These are phyloP conservation scores for Byssothecium circinans DNA, from an alignment of 2,329 filamentous ascomycete species.

Conservation along the genomic window DNA sequence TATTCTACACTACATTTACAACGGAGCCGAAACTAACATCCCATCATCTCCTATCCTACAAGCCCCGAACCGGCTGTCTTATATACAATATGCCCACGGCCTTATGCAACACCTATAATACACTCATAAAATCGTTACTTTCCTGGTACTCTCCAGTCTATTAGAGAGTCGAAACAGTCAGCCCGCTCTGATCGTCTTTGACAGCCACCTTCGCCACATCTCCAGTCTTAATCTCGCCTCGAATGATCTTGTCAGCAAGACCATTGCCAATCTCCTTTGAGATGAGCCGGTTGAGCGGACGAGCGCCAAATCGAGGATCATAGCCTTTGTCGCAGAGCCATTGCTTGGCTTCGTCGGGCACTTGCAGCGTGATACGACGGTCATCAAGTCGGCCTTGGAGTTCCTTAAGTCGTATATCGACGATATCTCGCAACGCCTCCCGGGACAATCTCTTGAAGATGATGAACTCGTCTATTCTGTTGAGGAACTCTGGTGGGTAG, in stretches of 20 bases:
- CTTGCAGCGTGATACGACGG: constrained; percentile 74
- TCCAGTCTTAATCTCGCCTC: constrained; percentile 75
- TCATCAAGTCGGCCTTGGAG: constrained; percentile 82
- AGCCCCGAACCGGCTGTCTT: neutral
- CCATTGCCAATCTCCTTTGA: constrained; percentile 86
- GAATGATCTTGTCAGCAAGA: constrained; percentile 88
- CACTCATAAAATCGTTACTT: neutral
- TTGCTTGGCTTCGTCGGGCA: constrained; percentile 70
- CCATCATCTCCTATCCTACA: neutral
- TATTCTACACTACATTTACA: too few relatives aligned
- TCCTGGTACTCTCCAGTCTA: neutral
- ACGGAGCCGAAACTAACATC: too few relatives aligned
- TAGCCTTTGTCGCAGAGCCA: constrained; percentile 92
- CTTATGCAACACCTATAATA: neutral
- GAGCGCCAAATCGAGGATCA: constrained; percentile 85
- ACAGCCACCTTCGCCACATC: constrained; percentile 72
- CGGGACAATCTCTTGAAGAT: constrained; percentile 85
- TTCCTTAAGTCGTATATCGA: constrained; percentile 86
- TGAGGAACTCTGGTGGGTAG: constrained; percentile 92
- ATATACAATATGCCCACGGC: neutral
- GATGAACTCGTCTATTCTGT: constrained; percentile 96
- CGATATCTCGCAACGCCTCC: constrained; percentile 81
- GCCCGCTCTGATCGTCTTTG: constrained; percentile 52
- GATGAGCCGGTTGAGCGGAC: constrained; percentile 88
- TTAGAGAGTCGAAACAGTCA: constrained; percentile 9